These are phyloP conservation scores for Arxiozyma bovina DNA, from an alignment of 1,139 yeast genomes.

Conservation along the genomic window DNA sequence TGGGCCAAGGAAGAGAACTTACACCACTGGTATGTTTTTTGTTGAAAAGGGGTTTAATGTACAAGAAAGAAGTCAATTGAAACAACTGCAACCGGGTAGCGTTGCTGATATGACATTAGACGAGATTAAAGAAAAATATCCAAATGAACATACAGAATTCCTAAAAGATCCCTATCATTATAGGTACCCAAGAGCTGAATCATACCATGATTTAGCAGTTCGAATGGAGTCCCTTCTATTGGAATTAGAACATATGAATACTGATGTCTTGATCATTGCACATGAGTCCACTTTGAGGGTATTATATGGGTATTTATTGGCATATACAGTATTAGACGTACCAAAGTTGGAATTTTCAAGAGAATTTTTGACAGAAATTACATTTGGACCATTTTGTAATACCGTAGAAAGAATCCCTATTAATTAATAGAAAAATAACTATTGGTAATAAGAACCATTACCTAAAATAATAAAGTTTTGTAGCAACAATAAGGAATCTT, in stretches of 20 bases:
- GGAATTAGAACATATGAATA: constrained; percentile 86
- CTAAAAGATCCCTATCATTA: constrained; percentile 81
- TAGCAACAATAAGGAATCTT: not conserved
- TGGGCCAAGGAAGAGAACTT: constrained; percentile 76
- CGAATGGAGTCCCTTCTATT: constrained; percentile 86
- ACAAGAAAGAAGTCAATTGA: constrained; percentile 70
- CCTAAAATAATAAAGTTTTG: too few relatives aligned
- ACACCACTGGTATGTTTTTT: constrained; percentile 68
- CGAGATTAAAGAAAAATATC: constrained; percentile 51
- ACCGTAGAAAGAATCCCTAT: constrained; percentile 11
- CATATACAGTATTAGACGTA: constrained; percentile 77
- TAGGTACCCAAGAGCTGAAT: constrained; percentile 85
- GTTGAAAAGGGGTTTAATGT: constrained; percentile 50
- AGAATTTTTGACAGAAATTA: constrained; percentile 76
- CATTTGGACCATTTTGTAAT: constrained; percentile 25
- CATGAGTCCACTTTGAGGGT: constrained; percentile 87
- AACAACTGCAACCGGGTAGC: constrained; percentile 87
- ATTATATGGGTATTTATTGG: constrained; percentile 89
- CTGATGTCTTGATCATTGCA: constrained; percentile 82
- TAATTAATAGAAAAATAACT: not conserved
- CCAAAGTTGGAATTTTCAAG: constrained; percentile 71
- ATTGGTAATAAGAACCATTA: not conserved
- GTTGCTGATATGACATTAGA: constrained; percentile 59
- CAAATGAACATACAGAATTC: constrained; percentile 62
- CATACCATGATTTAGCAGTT: constrained; percentile 91